Conservation (phyloP, 1,284 basidiomycete genomes). For the Porodaedalea pini region DNA sequence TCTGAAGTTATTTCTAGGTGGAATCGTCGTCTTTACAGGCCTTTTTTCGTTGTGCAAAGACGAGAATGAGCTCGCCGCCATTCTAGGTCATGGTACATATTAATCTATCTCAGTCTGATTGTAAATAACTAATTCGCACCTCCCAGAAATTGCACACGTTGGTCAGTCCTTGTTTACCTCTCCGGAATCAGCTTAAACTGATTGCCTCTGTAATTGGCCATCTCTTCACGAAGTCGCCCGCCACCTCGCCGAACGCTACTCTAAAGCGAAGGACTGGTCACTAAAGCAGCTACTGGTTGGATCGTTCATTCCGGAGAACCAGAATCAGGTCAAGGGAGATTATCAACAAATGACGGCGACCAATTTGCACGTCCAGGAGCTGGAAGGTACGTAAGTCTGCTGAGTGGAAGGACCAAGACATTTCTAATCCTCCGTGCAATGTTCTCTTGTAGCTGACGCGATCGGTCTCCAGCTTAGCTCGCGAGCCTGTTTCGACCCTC, state of each 20-base stretch:
- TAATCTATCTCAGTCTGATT: too few relatives aligned
- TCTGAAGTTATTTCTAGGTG: conserved; percentile 37
- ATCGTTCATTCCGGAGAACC: background rate
- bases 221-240: conserved; percentile 47
- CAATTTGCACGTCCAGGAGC: conserved; percentile 78
- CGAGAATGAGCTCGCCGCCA: conserved; percentile 81
- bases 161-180: conserved; percentile 48
- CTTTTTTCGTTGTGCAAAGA: conserved; percentile 79
- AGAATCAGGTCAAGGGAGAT: background rate
- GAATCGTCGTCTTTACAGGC: conserved; percentile 87
- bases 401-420: too few relatives aligned
- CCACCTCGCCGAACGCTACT: conserved; percentile 12
- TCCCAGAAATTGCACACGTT: conserved; percentile 87
- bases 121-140: background rate
- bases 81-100: conserved; percentile 81
- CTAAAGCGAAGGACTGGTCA: conserved; percentile 1
- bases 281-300: background rate
- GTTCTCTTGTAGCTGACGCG: conserved; percentile 55
- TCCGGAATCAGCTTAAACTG: too few relatives aligned
- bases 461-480: conserved; percentile 73
- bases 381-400: conserved; percentile 70
- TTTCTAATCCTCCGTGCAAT: too few relatives aligned
- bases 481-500: conserved; percentile 79
- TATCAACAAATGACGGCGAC: conserved; percentile 35
- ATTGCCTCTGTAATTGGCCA: conserved; percentile 81